Base-by-base conservation (phyloP, 495 filamentous ascomycete species). In the Parathielavia appendiculata region DNA sequence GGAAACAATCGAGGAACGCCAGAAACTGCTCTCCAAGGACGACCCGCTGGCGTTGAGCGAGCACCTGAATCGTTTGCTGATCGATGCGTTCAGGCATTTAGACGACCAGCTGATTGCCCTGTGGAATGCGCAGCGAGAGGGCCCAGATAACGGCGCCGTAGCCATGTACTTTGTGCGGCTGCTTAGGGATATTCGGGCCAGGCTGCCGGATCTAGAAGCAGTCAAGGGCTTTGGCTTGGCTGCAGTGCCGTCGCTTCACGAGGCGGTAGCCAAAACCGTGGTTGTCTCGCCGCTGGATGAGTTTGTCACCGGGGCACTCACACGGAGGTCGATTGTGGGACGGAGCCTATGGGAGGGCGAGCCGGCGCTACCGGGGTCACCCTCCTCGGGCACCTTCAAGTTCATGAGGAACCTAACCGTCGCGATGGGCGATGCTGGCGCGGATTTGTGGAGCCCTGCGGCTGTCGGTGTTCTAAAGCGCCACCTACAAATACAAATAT, bases 401-500 rank as follows among this genome's bases (percentile, higher is more conserved):
- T 87, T 92, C 53, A 67, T 97, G 43, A 81, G 85, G 32, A 80
- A 77, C 35, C 64, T 96, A 23, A 75, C 81, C 10, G 69, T 72
- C 39, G 73, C 78, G 1, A 95, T 98, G 91, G 79, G 79, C 38
- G 72, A 75, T 13, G 74, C 75, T 11, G 93, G 93, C 1, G 72
- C 75, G 35, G 93, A 97, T 64, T 69, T 97, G 10, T 98, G 93
- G 93, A 92, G 85, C 56, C 80, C 83, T 4, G 80, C 77, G 4
- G 88, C 88, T 0, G 81, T 91, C 0, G 62, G 64, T 10, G 74
- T 76, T 3, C 63, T 97, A 45, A 95, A 92, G 72, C 56, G 59
- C 10, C 55, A 70, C 35, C 64, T 89, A 13, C 64, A 76, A 16
- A 68, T 67, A 41, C 74, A 76, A 50, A 60, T 88, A 39, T 71